Evolutionary conservation across 2,329 filamentous ascomycete species (phyloP).

Genomic region (Phoma sp.): DNA sequence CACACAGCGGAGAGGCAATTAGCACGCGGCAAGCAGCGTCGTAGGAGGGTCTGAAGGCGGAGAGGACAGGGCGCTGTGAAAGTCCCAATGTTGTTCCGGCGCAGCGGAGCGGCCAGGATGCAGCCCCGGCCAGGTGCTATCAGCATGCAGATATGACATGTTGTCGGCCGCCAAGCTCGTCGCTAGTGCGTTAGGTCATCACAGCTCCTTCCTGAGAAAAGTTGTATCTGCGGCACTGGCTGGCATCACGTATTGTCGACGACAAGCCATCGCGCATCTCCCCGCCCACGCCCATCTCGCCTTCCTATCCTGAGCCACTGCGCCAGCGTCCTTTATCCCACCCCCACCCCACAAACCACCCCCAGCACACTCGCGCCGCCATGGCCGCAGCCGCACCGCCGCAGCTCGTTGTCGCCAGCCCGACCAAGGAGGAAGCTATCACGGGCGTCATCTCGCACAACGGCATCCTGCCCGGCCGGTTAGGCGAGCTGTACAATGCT

Average conservation of each 20-base stretch:
- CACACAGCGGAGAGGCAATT: constrained; percentile 12
- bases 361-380: constrained; percentile 17
- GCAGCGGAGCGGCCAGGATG: constrained; percentile 6
- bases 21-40: constrained; percentile 16
- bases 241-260: constrained; percentile 25
- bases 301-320: constrained; percentile 25
- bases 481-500: constrained; percentile 78
- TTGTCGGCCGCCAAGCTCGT: constrained; percentile 9
- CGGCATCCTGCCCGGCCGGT: constrained; percentile 69
- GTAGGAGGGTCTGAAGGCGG: constrained; percentile 16
- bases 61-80: constrained; percentile 1
- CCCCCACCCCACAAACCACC: background rate
- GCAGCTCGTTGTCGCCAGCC: constrained; percentile 38
- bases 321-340: constrained; percentile 15
- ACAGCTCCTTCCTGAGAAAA: constrained; percentile 32
- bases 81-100: background rate
- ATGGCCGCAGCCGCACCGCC: constrained; percentile 26
- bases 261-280: constrained; percentile 26
- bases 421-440: constrained; percentile 41
- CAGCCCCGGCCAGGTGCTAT: background rate
- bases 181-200: constrained; percentile 37
- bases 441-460: constrained; percentile 73
- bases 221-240: constrained; percentile 19
- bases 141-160: constrained; percentile 19
- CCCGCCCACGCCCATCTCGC: constrained; percentile 16